A percentile compares a stretch with the other conserved stretches of the same genome.
These are phyloP conservation scores for Evernia prunastri DNA, from an alignment of 495 filamentous ascomycete species.

Conservation along the genomic window DNA sequence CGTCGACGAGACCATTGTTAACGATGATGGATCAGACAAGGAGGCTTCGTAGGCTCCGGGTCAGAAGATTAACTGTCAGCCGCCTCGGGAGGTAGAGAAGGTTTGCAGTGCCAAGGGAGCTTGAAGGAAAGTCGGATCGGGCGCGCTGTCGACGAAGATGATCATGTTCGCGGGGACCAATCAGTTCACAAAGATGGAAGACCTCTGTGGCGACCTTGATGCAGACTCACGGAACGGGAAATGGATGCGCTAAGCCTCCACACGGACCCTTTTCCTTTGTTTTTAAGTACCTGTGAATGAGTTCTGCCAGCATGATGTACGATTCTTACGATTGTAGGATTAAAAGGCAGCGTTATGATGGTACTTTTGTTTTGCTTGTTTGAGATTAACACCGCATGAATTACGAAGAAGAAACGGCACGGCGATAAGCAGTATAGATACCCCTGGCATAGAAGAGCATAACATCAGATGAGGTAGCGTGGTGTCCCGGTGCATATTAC, in stretches of 20 bases:
- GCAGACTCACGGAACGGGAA: not conserved
- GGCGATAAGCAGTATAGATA: not conserved
- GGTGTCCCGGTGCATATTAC: not conserved
- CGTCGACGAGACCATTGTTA: not conserved
- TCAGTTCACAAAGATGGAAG: not conserved
- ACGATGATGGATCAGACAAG: not conserved
- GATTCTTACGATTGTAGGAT: not conserved
- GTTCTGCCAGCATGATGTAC: not conserved
- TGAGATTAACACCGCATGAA: not conserved
- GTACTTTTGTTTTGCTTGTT: not conserved
- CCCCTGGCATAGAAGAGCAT: not conserved
- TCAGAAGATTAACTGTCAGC: not conserved
- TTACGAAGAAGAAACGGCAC: not conserved
- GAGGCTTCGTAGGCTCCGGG: not conserved
- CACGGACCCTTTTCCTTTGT: not conserved
- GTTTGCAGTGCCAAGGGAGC: conserved; percentile 4
- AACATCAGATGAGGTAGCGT: not conserved
- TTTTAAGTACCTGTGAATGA: not conserved
- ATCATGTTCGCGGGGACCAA: not conserved
- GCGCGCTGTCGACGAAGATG: not conserved
- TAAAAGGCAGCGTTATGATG: not conserved
- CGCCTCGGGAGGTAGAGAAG: not conserved
- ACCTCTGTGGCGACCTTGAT: not conserved
- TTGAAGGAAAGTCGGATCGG: not conserved
- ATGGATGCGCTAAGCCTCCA: not conserved